phyloP scores from a whole-genome alignment of 305 asterid genomes.

The Solanum hybrid region DNA sequence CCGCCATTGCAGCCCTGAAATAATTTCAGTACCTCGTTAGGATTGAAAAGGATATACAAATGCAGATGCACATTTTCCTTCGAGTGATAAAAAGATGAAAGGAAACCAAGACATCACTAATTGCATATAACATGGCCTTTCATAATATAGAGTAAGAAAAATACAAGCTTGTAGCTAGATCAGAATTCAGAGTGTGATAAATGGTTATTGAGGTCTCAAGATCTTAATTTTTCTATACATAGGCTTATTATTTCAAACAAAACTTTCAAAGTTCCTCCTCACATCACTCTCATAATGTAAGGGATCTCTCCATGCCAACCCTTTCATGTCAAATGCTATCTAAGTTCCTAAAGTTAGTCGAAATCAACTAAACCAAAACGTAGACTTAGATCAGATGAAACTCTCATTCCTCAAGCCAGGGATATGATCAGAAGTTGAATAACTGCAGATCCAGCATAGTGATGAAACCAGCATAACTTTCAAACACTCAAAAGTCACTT shows the following conservation, averaged over 20 bases:
- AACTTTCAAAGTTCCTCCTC: background rate
- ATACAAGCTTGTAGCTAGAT: background rate
- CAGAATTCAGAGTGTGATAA: background rate
- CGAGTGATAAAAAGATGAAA: background rate
- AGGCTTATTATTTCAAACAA: background rate
- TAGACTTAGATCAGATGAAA: background rate
- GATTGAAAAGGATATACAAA: background rate
- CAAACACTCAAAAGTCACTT: background rate
- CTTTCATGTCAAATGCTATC: background rate
- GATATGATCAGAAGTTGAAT: background rate
- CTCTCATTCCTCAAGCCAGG: background rate
- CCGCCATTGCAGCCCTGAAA: slow-evolving; percentile 75
- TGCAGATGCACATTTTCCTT: background rate
- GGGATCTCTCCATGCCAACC: background rate
- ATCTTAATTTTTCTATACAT: background rate
- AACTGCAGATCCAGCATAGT: background rate
- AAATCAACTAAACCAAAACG: background rate
- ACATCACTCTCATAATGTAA: background rate
- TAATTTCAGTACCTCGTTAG: slow-evolving; percentile 13
- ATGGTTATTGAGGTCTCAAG: background rate
- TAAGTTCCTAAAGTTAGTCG: background rate
- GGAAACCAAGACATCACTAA: background rate
- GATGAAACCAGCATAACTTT: background rate
- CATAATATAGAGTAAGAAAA: background rate
- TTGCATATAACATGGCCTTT: background rate